Evolutionary conservation across 495 filamentous ascomycete species (phyloP), one percentile per base, ranked within the genome.

Genomic region (Geopyxis carbonaria): DNA sequence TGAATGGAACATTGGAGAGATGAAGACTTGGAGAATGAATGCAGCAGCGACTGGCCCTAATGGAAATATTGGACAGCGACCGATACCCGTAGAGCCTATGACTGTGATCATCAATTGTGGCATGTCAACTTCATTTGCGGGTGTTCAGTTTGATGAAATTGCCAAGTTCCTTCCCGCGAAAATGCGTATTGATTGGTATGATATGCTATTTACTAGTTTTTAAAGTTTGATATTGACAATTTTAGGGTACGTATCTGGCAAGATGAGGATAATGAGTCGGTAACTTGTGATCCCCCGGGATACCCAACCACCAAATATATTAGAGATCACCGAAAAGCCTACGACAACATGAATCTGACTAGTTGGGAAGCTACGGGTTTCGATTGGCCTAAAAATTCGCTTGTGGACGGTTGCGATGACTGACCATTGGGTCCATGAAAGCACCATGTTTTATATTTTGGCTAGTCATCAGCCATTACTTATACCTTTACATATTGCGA

Each of bases 291-390:
- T 60, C 79, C 79, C 0, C 63, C 60, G 1, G 75, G 68, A 0
- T 83, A 73, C 50, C 65, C 69, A 45, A 83, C 78, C 9, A 80
- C 76, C 0, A 42, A 59, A n/a, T 85, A 83, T 54, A 85, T 85
- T 45, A 52, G 60, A 22, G 55, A 69, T 3, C 79, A 85, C 46
- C 60, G 64, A 3, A 60, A 65, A 31, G 65, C 73, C 3, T 83
- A 79, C 53, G 57, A 56, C 7, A 80, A 85, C 55, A 57, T 65
- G 5, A 83, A 83, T 45, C 46, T 73, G 41, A 82, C 79, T 3
- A 44, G 46, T 15, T 74, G 72, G 70, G 64, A 57, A 24, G 54
- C 63, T 24, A 62, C 67, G 3, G 46, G 47, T 34, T 64, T 62
- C 39, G 23, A 31, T 5, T 67, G 64, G 68, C 67, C 68, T 3